These are phyloP conservation scores for Alternaria brassicicola DNA, from an alignment of 2,329 filamentous ascomycete genomes.

Conservation along the genomic window DNA sequence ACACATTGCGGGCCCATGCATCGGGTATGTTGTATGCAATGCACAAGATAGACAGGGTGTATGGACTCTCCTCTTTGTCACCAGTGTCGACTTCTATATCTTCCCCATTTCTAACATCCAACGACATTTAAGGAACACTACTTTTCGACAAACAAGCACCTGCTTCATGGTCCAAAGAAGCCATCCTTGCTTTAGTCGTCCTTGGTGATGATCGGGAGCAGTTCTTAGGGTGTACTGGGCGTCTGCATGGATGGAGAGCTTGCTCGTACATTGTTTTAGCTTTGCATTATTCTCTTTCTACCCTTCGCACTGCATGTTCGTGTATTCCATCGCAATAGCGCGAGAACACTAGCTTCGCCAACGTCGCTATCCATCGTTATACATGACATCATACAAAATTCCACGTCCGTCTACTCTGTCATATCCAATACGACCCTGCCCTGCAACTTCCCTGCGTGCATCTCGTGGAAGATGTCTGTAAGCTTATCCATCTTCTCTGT, in stretches of 20 bases:
- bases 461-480: conserved; percentile 54
- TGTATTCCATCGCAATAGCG: not conserved
- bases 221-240: too few species aligned
- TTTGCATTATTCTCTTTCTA: not conserved
- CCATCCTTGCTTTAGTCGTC: not conserved
- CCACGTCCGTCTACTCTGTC: conserved; percentile 12
- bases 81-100: not conserved
- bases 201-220: not conserved
- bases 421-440: conserved; percentile 58
- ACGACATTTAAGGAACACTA: not conserved
- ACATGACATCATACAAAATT: not conserved
- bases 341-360: not conserved
- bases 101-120: not conserved
- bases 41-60: too few species aligned
- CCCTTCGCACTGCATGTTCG: not conserved
- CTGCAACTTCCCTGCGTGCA: conserved; percentile 53
- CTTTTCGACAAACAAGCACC: not conserved
- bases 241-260: not conserved
- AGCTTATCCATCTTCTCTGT: conserved; percentile 56
- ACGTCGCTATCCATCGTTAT: not conserved
- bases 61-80: not conserved
- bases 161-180: conserved; percentile 4
- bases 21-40: too few species aligned
- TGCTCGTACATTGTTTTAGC: not conserved
- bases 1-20: too few species aligned